A percentile compares a stretch with the other conserved stretches of the same genome.
These are phyloP conservation scores for Daldinia sp. DNA, from an alignment of 2,329 filamentous ascomycete genomes.

Conservation along the genomic window DNA sequence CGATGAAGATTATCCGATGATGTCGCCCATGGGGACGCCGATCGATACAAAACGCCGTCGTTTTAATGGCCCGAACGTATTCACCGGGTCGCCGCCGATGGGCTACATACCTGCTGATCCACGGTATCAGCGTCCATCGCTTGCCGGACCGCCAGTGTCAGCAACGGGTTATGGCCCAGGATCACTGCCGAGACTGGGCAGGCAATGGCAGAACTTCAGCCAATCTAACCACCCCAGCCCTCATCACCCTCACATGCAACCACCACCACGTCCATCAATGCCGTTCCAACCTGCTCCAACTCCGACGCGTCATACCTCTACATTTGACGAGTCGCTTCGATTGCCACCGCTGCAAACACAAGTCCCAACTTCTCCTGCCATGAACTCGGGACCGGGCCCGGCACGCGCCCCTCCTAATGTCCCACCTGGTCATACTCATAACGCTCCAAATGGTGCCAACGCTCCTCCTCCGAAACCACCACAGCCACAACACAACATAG, in stretches of 20 bases:
- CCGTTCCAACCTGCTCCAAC: conserved; percentile 48
- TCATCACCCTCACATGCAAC: conserved; percentile 57
- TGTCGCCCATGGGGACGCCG: conserved; percentile 43
- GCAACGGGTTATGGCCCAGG: conserved; percentile 44
- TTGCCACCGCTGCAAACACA: conserved; percentile 63
- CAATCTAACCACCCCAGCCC: conserved; percentile 27
- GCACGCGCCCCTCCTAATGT: conserved; percentile 21
- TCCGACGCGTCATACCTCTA: conserved; percentile 52
- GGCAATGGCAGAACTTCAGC: conserved; percentile 25
- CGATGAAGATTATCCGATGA: conserved; percentile 49
- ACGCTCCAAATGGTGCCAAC: conserved; percentile 22
- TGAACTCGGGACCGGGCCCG: conserved; percentile 29
- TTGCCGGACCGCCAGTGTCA: conserved; percentile 40
- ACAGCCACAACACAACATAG: conserved; percentile 27
- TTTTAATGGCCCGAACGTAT: conserved; percentile 44
- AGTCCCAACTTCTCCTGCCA: conserved; percentile 43
- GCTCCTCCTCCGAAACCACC: conserved; percentile 14
- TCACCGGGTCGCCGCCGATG: conserved; percentile 52
- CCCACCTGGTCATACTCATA: conserved; percentile 20
- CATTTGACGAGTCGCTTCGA: conserved; percentile 62
- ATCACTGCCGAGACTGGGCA: conserved; percentile 39
- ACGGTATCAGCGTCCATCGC: conserved; percentile 44
- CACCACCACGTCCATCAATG: conserved; percentile 59
- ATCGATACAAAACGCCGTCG: conserved; percentile 48
- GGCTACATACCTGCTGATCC: conserved; percentile 44